Evolutionary conservation across 768 basidiomycete species (phyloP).

Genomic region (Tylopilus sp.): DNA sequence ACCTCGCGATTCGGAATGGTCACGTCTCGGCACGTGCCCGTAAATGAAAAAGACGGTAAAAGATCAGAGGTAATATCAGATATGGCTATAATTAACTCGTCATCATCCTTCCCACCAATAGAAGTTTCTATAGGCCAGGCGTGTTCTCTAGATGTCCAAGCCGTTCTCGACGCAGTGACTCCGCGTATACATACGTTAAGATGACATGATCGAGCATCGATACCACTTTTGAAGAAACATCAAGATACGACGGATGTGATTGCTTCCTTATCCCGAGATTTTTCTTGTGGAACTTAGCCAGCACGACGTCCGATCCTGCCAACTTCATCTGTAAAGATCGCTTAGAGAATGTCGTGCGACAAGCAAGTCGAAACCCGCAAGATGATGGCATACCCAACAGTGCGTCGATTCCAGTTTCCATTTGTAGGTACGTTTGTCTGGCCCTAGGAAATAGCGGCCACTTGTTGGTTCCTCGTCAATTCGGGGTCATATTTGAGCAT

Average conservation of each 20-base stretch:
- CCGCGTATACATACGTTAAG: slow-evolving; percentile 26
- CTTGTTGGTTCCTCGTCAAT: slow-evolving; percentile 11
- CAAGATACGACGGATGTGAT: slow-evolving; percentile 24
- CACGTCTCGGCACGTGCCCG: no score
- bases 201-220: slow-evolving; percentile 28
- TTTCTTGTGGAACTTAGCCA: slow-evolving; percentile 25
- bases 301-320: slow-evolving; percentile 4
- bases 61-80: no score
- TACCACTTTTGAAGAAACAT: slow-evolving; percentile 18
- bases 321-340: slow-evolving; percentile 19
- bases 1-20: no score
- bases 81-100: background rate
- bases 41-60: no score
- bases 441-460: slow-evolving; percentile 32
- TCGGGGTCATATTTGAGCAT: background rate
- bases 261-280: slow-evolving; percentile 21
- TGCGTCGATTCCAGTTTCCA: slow-evolving; percentile 31
- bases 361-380: background rate
- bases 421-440: slow-evolving; percentile 32
- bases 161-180: slow-evolving; percentile 24
- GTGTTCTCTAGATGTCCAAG: slow-evolving; percentile 10
- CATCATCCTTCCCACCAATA: background rate
- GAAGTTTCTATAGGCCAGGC: background rate
- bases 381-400: slow-evolving; percentile 21
- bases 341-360: background rate